Percentiles rank a stretch among this genome's conserved stretches.
These are phyloP conservation scores for Leccinum truebloodii DNA, from an alignment of 768 basidiomycete genomes.

Conservation along the genomic window DNA sequence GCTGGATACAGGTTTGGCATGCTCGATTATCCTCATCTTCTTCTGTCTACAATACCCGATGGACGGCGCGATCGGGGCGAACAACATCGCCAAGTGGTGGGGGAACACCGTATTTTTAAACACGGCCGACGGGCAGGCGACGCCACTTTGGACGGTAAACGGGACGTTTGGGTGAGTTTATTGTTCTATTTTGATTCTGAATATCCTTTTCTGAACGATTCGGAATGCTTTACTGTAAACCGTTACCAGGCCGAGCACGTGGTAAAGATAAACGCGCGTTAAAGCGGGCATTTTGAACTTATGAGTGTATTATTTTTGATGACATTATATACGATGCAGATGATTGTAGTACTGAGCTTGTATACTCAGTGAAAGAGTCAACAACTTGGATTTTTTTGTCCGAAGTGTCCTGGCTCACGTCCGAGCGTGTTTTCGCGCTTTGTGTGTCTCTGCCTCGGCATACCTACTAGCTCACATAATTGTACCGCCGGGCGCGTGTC, in stretches of 20 bases:
- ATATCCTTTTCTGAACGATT: slow-evolving; percentile 35
- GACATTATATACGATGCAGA: background rate
- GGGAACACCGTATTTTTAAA: slow-evolving; percentile 51
- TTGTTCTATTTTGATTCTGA: background rate
- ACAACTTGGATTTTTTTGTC: background rate
- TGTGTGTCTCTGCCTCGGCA: slow-evolving; percentile 57
- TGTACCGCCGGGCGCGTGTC: too few species aligned
- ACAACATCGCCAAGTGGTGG: slow-evolving; percentile 66
- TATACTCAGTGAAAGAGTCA: background rate
- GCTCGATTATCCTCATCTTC: slow-evolving; percentile 57
- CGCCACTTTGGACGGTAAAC: slow-evolving; percentile 14
- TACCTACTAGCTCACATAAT: slow-evolving; percentile 29
- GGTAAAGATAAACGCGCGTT: background rate
- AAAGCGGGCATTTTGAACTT: background rate
- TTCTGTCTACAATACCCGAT: slow-evolving; percentile 63
- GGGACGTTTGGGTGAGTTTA: slow-evolving; percentile 33
- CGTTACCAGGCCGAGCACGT: background rate
- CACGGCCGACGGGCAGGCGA: slow-evolving; percentile 31
- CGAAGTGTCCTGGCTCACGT: background rate
- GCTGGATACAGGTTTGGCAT: slow-evolving; percentile 67
- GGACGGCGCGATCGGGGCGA: slow-evolving; percentile 58
- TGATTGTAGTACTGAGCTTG: background rate
- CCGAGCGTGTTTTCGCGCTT: too few species aligned
- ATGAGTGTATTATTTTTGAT: background rate
- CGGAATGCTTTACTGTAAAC: slow-evolving; percentile 1